Conservation (phyloP, 306 rosid genomes). For the Prunus persica region DNA sequence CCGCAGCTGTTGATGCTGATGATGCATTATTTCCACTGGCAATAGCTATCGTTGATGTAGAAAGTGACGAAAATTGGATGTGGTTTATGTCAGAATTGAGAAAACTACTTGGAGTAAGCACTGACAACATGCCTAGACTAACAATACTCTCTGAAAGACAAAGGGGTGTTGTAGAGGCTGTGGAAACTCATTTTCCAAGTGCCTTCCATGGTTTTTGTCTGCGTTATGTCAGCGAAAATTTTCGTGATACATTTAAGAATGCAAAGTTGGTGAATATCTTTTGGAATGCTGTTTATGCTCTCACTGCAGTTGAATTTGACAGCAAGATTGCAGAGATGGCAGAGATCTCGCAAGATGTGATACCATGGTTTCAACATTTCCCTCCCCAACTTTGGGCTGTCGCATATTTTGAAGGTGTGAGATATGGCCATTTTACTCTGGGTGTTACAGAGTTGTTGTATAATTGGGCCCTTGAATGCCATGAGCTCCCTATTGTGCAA, state of each 20-base stretch:
- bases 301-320: conserved; percentile 86
- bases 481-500: conserved; percentile 92
- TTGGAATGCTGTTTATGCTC: conserved; percentile 99
- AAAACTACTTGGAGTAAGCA: conserved; percentile 92
- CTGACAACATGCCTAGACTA: conserved; percentile 94
- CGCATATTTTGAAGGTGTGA: conserved; percentile 91
- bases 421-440: conserved; percentile 84
- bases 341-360: conserved; percentile 79
- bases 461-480: conserved; percentile 98
- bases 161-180: conserved; percentile 75
- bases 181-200: conserved; percentile 90
- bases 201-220: conserved; percentile 92
- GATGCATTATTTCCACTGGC: conserved; percentile 88
- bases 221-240: conserved; percentile 84
- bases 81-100: conserved; percentile 98
- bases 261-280: conserved; percentile 90
- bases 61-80: conserved; percentile 97
- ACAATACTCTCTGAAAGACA: conserved; percentile 93
- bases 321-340: conserved; percentile 87
- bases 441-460: conserved; percentile 91
- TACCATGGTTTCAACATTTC: conserved; percentile 78
- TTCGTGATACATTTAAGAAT: conserved; percentile 92
- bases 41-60: conserved; percentile 82
- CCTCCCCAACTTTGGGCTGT: conserved; percentile 98
- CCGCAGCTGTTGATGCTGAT: conserved; percentile 93